A percentile compares a stretch with the other conserved stretches of the same genome.
Evolutionary conservation across 2,329 filamentous ascomycete species (phyloP).

Genomic region (Hortaea werneckii): DNA sequence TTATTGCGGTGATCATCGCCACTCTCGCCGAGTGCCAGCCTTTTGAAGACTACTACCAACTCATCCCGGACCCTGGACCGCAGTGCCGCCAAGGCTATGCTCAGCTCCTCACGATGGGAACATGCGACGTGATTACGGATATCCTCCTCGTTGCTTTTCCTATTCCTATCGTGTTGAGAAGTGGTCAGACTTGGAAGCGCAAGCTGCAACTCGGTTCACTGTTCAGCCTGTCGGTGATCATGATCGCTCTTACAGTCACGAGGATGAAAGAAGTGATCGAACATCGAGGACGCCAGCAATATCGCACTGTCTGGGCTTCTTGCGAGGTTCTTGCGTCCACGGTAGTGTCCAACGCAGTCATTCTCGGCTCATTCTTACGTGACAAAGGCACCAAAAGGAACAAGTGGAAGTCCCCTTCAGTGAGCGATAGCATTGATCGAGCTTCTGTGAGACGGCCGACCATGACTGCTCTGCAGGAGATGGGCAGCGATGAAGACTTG

Average conservation of each 20-base stretch:
- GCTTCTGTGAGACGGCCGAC: constrained; percentile 53
- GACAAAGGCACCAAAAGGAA: constrained; percentile 84
- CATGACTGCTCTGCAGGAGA: constrained; percentile 52
- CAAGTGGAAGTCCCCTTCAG: constrained; percentile 57
- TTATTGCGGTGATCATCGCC: constrained; percentile 69
- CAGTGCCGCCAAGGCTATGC: constrained; percentile 78
- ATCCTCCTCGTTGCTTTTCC: constrained; percentile 79
- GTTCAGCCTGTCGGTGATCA: constrained; percentile 73
- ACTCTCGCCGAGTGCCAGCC: constrained; percentile 71
- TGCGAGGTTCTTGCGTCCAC: constrained; percentile 85
- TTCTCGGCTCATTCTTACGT: constrained; percentile 84
- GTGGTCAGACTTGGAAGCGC: constrained; percentile 63
- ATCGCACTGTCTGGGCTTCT: constrained; percentile 78
- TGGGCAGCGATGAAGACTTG: constrained; percentile 87
- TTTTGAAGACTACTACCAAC: constrained; percentile 48
- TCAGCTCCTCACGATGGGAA: constrained; percentile 83
- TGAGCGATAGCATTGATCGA: constrained; percentile 43
- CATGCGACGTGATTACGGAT: constrained; percentile 80
- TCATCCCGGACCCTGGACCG: constrained; percentile 66
- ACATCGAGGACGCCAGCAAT: constrained; percentile 65
- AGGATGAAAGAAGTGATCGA: constrained; percentile 70
- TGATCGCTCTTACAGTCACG: constrained; percentile 70
- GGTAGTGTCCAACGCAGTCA: constrained; percentile 74
- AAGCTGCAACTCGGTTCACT: constrained; percentile 71
- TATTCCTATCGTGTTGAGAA: constrained; percentile 74